Conservation (phyloP, 106 monocot genomes). For the Dioscorea zingiberensis region DNA sequence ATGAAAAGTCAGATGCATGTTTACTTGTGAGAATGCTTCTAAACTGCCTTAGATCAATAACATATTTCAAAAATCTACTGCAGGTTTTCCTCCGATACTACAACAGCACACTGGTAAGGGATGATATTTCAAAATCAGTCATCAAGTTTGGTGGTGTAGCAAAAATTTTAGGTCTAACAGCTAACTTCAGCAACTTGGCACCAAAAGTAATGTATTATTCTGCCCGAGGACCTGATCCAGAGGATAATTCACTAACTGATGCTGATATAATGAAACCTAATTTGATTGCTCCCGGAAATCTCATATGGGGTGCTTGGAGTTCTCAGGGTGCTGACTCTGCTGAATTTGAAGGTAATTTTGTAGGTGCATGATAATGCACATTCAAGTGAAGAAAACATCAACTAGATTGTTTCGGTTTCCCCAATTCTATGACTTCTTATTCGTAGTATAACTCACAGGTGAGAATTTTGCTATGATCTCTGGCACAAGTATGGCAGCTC, state of each 20-base stretch:
- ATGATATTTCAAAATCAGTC: conserved; percentile 38
- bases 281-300: conserved; percentile 91
- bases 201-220: conserved; percentile 97
- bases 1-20: too few species aligned
- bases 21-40: too few species aligned
- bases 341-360: conserved; percentile 77
- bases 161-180: conserved; percentile 62
- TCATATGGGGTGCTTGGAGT: conserved; percentile 99
- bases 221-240: conserved; percentile 93
- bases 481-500: conserved; percentile 98
- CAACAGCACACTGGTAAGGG: conserved; percentile 68
- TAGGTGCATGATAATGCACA: too few species aligned
- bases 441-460: conserved; percentile 32
- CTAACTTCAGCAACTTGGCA: conserved; percentile 74
- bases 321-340: conserved; percentile 57
- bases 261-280: conserved; percentile 97
- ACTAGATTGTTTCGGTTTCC: too few species aligned
- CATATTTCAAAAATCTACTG: background rate
- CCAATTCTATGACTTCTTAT: background rate
- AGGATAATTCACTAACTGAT: conserved; percentile 70
- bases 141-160: conserved; percentile 68
- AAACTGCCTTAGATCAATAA: too few species aligned
- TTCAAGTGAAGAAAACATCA: too few species aligned
- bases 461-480: conserved; percentile 94
- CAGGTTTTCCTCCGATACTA: conserved; percentile 84